Evolutionary conservation across 805 yeast genomes (phyloP).

Genomic region (Yamadazyma takamatsuzukensis): DNA sequence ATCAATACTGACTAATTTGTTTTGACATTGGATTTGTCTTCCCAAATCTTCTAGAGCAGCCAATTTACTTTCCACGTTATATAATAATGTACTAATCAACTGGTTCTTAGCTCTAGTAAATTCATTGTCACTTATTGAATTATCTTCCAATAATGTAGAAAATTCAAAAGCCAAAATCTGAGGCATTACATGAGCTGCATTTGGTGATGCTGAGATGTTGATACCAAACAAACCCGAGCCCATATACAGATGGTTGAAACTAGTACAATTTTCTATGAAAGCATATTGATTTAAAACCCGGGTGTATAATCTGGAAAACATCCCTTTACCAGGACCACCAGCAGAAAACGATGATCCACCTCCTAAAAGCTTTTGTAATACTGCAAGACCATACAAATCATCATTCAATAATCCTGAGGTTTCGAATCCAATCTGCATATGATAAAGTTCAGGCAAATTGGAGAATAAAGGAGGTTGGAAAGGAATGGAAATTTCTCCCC

Average conservation of each 20-base stretch:
- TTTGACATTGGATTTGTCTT: conserved; percentile 85
- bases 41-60: conserved; percentile 96
- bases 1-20: conserved; percentile 64
- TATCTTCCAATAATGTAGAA: conserved; percentile 32
- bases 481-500: conserved; percentile 42
- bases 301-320: conserved; percentile 92
- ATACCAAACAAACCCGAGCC: conserved; percentile 92
- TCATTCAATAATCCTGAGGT: conserved; percentile 80
- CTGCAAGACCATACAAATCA: conserved; percentile 87
- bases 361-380: conserved; percentile 84
- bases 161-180: conserved; percentile 61
- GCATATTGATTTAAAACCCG: conserved; percentile 89
- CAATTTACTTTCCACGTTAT: conserved; percentile 90
- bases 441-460: conserved; percentile 73
- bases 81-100: conserved; percentile 77
- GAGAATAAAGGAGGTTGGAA: conserved; percentile 36
- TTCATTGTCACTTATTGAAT: conserved; percentile 63
- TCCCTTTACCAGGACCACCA: conserved; percentile 99
- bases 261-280: conserved; percentile 81
- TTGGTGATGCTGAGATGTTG: conserved; percentile 77
- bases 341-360: conserved; percentile 98
- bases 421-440: conserved; percentile 83
- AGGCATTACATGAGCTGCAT: conserved; percentile 79
- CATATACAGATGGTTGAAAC: conserved; percentile 85
- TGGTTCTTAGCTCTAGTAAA: conserved; percentile 90